Evolutionary conservation across 2,329 filamentous ascomycete genomes (phyloP), one percentile per base, ranked within the genome.

Genomic region (Epichloe uncinata): DNA sequence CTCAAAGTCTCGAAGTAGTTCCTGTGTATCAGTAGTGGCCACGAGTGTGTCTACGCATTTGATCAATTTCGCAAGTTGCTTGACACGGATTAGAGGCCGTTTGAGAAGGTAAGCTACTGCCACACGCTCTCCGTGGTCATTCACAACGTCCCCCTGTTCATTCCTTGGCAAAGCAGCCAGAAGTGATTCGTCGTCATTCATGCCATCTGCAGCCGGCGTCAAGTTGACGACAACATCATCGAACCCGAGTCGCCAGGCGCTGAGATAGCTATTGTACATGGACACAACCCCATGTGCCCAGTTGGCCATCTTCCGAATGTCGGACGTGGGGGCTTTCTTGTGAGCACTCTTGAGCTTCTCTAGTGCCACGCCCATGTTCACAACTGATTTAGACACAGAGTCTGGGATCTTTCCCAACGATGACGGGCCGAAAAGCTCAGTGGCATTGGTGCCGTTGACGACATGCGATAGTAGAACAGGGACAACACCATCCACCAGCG

Each of bases 41-140:
- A 69, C 62, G 13, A 80, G 68, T 16, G 75, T 71, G 58, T 81
- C 75, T 47, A 84, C 75, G 54, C 80, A 77, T 66, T 85, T 87
- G 59, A 95, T 80, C 37, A 87, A 84, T 65, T 90, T 95, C 42
- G 83, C 74, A 53, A 98, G 79, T 65, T 90, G 87, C 65, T 95
- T 96, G 53, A 96, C 72, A 44, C 93, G 80, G 20, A 95, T 82
- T 41, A 98, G 69, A 1, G 93, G 93, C 49, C 91, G 75, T 68
- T 95, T 96, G 48, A 98, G 73, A 43, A 98, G 74, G 66, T 93
- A 94, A 7, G 90, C 90, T 45, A 98, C 93, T 63, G 97, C 93
- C 8, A 96, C 89, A 47, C 88, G 81, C 64, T 96, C 88, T 12
- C 91, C 93, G 54, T 91, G 77, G 35, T 79, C 79, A 56, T 89